These are phyloP conservation scores for Mucor irregularis DNA, from an alignment of 371 early-diverging fungal genomes.

Conservation along the genomic window DNA sequence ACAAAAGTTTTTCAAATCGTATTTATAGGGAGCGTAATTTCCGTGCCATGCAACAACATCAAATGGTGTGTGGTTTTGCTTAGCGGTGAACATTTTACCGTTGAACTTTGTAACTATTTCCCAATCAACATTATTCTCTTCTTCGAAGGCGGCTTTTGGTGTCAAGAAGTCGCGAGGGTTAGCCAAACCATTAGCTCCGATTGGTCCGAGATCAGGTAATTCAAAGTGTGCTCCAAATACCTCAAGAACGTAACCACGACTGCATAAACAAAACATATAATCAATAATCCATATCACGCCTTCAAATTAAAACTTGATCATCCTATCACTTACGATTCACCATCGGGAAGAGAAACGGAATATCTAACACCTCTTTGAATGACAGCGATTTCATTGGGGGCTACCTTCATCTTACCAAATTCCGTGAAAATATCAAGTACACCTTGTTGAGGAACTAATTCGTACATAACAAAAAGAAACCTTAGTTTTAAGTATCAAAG, in stretches of 20 bases:
- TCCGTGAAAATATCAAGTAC: constrained; percentile 89
- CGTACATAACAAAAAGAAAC: not conserved
- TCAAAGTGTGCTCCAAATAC: constrained; percentile 89
- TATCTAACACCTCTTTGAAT: constrained; percentile 92
- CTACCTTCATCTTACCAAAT: constrained; percentile 82
- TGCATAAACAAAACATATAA: constrained; percentile 19
- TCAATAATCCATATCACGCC: too few species aligned
- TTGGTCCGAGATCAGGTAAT: constrained; percentile 94
- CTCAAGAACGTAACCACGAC: constrained; percentile 91
- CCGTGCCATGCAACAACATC: constrained; percentile 99
- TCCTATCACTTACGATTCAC: constrained; percentile 57
- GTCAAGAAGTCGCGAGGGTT: constrained; percentile 92
- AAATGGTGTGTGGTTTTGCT: constrained; percentile 87
- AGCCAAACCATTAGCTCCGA: constrained; percentile 96
- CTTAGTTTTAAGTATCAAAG: not conserved
- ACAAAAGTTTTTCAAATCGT: constrained; percentile 84
- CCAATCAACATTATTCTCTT: constrained; percentile 59
- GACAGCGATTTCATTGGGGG: constrained; percentile 91
- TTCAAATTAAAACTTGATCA: too few species aligned
- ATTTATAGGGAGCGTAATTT: constrained; percentile 96
- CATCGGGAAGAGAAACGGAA: constrained; percentile 79
- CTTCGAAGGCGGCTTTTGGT: constrained; percentile 81
- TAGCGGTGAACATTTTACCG: constrained; percentile 72
- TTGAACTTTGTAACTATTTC: constrained; percentile 83
- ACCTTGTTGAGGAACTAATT: constrained; percentile 93